Conservation (phyloP, 352 stramenopile species). For the Globisporangium camurandrum region DNA sequence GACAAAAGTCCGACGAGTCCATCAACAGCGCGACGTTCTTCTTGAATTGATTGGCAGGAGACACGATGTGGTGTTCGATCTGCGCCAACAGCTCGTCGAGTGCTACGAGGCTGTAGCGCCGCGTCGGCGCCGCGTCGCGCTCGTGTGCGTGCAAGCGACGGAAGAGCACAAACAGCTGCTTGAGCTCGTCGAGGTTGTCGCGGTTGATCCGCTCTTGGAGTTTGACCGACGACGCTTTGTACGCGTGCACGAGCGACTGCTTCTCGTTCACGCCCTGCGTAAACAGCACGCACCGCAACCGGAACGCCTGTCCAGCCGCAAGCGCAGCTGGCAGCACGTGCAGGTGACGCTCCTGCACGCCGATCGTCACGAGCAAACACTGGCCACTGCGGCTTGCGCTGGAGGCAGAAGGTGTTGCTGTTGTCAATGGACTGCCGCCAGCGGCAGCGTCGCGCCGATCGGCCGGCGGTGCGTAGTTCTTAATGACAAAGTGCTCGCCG, state of each 20-base stretch:
- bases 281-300: conserved; percentile 65
- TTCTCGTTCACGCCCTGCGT: conserved; percentile 82
- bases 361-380: conserved; percentile 62
- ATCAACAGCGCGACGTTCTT: conserved; percentile 78
- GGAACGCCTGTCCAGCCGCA: conserved; percentile 35
- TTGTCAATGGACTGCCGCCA: neutral
- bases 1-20: conserved; percentile 78
- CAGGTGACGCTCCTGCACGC: conserved; percentile 43
- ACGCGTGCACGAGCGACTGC: conserved; percentile 73
- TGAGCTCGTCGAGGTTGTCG: conserved; percentile 65
- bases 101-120: conserved; percentile 32
- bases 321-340: conserved; percentile 40
- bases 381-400: conserved; percentile 9
- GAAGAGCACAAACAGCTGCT: conserved; percentile 52
- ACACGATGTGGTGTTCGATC: conserved; percentile 71
- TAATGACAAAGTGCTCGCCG: conserved; percentile 45
- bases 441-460: conserved; percentile 16
- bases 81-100: conserved; percentile 57
- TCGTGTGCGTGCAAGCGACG: conserved; percentile 15
- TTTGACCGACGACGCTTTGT: conserved; percentile 68
- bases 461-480: conserved; percentile 44
- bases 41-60: conserved; percentile 62
- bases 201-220: conserved; percentile 77
- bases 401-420: too few species aligned
- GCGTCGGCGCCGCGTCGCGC: conserved; percentile 8